Base-by-base conservation (phyloP, 1,284 basidiomycete genomes). In the Trametes sp. region DNA sequence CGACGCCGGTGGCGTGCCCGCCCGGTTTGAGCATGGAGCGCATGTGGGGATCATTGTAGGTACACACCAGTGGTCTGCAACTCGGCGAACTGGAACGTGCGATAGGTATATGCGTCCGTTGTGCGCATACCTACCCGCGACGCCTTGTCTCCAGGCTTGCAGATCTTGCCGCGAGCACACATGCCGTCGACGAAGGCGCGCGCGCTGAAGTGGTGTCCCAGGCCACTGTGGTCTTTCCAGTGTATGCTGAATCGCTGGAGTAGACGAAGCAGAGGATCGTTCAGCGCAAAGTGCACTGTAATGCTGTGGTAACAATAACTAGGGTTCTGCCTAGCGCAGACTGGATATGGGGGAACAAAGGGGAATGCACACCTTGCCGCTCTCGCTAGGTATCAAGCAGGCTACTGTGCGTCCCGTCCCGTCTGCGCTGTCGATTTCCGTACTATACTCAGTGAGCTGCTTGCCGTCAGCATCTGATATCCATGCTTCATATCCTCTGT, bases 31-130 rank as follows among this genome's bases (percentile, higher is more conserved):
- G n/a, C n/a, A n/a, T n/a, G n/a, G n/a, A n/a, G n/a, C n/a, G n/a
- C n/a, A n/a, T n/a, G n/a, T n/a, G n/a, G n/a, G n/a, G n/a, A n/a
- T n/a, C n/a, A n/a, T n/a, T n/a, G n/a, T n/a, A n/a, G n/a, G n/a
- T n/a, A 23, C 61, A 58, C 46, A 64, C 62, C 65, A 14, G 62
- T 64, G 1, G 49, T 51, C 21, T n/a, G n/a, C n/a, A 51, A 33
- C 6, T 51, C 49, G 6, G 49, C 49, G 33, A 51, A 51, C 49
- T 51, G 49, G 33, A 35, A 36, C 9, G 49, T 13, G 33, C 21
- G 10, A 21, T 35, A 51, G 1, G 31, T 23, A 13, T 35, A n/a
- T 14, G 31, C 31, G 16, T n/a, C n/a, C n/a, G 48, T 33, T 21
- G n/a, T 51, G 49, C 49, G 49, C 49, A 51, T 33, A n/a, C 33